Conservation (phyloP, 352 stramenopile species). For the Pythium chondricola region DNA sequence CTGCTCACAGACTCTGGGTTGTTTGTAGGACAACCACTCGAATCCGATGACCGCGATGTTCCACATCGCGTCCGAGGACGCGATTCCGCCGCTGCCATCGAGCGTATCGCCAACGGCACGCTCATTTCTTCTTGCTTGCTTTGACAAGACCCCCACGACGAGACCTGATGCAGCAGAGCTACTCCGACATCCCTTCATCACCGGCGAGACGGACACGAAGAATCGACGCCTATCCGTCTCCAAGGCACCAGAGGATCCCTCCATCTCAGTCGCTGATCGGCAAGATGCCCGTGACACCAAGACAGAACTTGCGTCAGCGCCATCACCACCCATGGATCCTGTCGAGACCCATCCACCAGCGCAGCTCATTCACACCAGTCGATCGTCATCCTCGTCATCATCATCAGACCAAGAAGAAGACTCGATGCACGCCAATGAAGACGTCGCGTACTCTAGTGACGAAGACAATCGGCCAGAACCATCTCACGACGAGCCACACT, state of each 20-base stretch:
- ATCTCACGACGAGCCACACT: too few species aligned
- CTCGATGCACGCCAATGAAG: conserved; percentile 1
- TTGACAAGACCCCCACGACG: conserved; percentile 52
- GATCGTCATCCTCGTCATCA: background rate
- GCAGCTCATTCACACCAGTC: background rate
- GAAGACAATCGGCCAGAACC: conserved; percentile 8
- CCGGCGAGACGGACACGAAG: background rate
- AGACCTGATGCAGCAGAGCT: conserved; percentile 85
- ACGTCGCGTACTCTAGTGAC: conserved; percentile 14
- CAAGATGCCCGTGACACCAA: too few species aligned
- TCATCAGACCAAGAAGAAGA: background rate
- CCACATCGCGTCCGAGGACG: conserved; percentile 64
- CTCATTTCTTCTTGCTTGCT: conserved; percentile 47
- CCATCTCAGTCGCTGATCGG: too few species aligned
- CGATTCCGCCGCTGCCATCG: conserved; percentile 38
- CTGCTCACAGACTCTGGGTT: background rate
- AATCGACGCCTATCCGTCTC: background rate
- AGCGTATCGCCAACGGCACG: conserved; percentile 31
- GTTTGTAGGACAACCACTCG: conserved; percentile 51
- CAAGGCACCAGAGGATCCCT: background rate
- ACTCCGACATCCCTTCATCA: conserved; percentile 53
- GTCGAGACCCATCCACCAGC: too few species aligned
- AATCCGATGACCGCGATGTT: conserved; percentile 81
- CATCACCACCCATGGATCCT: too few species aligned
- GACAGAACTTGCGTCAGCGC: too few species aligned